phyloP scores from a whole-genome alignment of 352 stramenopile species.

The Peronospora farinosa region DNA sequence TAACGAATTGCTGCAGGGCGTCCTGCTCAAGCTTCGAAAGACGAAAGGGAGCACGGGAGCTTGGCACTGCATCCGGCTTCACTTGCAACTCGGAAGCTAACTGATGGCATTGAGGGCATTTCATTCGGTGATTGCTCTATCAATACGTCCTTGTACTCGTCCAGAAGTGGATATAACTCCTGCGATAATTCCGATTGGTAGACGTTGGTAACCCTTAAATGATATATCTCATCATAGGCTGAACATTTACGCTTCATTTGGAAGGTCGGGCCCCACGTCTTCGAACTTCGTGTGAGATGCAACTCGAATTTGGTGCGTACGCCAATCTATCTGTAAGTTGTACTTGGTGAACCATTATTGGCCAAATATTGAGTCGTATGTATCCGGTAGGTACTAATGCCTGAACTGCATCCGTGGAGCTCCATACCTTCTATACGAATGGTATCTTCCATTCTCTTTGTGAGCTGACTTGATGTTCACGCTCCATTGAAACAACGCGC shows the following conservation, averaged over 20 bases:
- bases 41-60: constrained; percentile 10
- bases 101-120: constrained; percentile 7
- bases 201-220: constrained; percentile 6
- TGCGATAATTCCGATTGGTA: background rate
- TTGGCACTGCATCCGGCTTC: constrained; percentile 16
- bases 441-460: constrained; percentile 8
- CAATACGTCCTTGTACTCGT: constrained; percentile 11
- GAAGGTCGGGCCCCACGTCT: constrained; percentile 4
- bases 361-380: constrained; percentile 16
- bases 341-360: constrained; percentile 14
- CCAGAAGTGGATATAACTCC: constrained; percentile 1
- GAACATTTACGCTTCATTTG: background rate
- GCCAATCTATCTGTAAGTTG: constrained; percentile 10
- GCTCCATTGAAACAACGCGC: constrained; percentile 5
- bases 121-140: constrained; percentile 9
- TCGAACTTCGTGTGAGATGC: background rate
- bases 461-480: constrained; percentile 2
- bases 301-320: constrained; percentile 5
- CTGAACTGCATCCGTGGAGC: constrained; percentile 7
- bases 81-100: constrained; percentile 22
- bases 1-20: constrained; percentile 9
- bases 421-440: constrained; percentile 11
- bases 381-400: constrained; percentile 7
- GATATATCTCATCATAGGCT: constrained; percentile 10
- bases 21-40: constrained; percentile 6